A percentile compares a stretch with the other conserved stretches of the same genome.
phyloP scores from a whole-genome alignment of 352 stramenopile genomes.

The Thraustochytrium sp. region DNA sequence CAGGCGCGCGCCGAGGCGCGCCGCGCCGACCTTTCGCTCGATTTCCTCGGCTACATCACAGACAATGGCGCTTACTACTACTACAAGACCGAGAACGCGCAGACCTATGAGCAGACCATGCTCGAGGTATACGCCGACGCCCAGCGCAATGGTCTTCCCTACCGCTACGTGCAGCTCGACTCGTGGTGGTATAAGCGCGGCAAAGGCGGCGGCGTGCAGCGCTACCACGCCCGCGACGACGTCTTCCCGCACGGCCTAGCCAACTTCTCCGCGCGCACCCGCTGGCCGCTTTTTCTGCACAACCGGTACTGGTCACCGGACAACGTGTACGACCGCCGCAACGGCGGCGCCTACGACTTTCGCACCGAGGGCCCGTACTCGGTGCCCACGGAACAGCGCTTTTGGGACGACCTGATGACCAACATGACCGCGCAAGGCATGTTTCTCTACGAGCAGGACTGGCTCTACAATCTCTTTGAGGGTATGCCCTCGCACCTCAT shows the following conservation, averaged over 20 bases:
- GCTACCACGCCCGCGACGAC: constrained; percentile 2
- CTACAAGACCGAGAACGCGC: constrained; percentile 33
- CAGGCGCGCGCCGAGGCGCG: not conserved
- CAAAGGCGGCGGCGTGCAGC: not conserved
- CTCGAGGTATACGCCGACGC: not conserved
- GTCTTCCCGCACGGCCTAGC: constrained; percentile 33
- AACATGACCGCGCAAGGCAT: constrained; percentile 32
- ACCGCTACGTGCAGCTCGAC: constrained; percentile 40
- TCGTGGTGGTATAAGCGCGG: constrained; percentile 47
- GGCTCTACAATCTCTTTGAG: constrained; percentile 48
- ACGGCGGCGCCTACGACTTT: constrained; percentile 46
- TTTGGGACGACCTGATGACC: constrained; percentile 45
- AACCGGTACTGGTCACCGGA: constrained; percentile 43
- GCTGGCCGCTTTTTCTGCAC: constrained; percentile 41
- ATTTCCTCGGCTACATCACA: constrained; percentile 35
- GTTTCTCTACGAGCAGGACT: constrained; percentile 48
- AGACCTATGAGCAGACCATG: constrained; percentile 34
- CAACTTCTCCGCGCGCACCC: not conserved
- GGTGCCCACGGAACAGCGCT: constrained; percentile 20
- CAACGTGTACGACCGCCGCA: constrained; percentile 39
- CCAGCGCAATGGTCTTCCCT: not conserved
- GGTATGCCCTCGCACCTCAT: not conserved
- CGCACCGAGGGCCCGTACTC: not conserved
- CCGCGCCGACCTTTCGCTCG: constrained; percentile 17
- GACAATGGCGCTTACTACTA: constrained; percentile 49